Evolutionary conservation across 1,284 basidiomycete species (phyloP).

Genomic region (Tremellales sp.): DNA sequence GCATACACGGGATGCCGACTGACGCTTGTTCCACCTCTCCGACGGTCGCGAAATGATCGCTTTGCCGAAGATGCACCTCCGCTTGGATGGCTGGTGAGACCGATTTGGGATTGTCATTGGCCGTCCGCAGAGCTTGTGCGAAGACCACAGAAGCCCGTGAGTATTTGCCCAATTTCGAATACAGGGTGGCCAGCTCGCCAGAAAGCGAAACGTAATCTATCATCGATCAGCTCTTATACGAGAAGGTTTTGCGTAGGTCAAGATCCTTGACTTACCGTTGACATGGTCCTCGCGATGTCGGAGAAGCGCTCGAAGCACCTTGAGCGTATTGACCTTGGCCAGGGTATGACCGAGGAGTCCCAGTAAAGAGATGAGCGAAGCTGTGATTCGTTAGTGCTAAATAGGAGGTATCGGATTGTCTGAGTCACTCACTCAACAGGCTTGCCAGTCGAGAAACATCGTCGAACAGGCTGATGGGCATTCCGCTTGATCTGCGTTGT

Average conservation of each 20-base stretch:
- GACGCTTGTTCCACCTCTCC: constrained; percentile 65
- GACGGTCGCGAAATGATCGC: constrained; percentile 60
- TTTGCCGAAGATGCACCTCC: constrained; percentile 61
- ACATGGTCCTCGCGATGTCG: constrained; percentile 52
- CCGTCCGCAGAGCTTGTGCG: constrained; percentile 54
- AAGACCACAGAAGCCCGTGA: constrained; percentile 64
- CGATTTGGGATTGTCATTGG: constrained; percentile 11
- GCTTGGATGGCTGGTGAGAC: constrained; percentile 45
- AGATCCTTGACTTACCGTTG: constrained; percentile 18
- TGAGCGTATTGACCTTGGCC: constrained; percentile 51
- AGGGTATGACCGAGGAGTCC: constrained; percentile 58
- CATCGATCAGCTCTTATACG: neutral
- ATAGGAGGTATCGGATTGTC: constrained; percentile 12
- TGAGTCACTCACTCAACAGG: constrained; percentile 54
- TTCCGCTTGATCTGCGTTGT: constrained; percentile 7
- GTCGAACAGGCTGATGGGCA: constrained; percentile 48
- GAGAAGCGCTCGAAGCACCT: constrained; percentile 56
- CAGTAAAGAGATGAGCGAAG: constrained; percentile 62
- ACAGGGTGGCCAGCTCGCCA: constrained; percentile 69
- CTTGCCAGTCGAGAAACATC: constrained; percentile 54
- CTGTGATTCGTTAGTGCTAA: constrained; percentile 51
- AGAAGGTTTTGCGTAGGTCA: constrained; percentile 3
- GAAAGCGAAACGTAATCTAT: constrained; percentile 64
- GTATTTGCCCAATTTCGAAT: constrained; percentile 68
- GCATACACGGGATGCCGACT: no score